Percentiles rank a stretch among this genome's conserved stretches.
Evolutionary conservation across 2,329 filamentous ascomycete species (phyloP).

Genomic region (Xylariaceae sp.): DNA sequence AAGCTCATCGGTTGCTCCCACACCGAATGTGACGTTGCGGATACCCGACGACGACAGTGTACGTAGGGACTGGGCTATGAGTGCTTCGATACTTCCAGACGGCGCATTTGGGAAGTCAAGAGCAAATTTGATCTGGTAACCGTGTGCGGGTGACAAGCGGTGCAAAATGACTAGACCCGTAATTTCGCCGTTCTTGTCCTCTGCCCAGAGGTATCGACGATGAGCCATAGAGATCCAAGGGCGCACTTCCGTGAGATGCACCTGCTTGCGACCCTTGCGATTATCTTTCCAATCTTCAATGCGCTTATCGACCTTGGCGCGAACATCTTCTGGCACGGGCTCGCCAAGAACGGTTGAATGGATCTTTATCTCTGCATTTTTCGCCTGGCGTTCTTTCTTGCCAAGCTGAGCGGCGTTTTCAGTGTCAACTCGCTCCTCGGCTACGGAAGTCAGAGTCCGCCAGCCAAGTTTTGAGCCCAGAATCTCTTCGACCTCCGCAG

Average conservation of each 20-base stretch:
- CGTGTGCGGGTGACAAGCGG: conserved; percentile 73
- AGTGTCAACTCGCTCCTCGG: conserved; percentile 82
- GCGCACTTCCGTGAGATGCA: conserved; percentile 84
- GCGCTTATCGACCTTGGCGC: conserved; percentile 64
- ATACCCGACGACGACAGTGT: conserved; percentile 55
- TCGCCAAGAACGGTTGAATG: conserved; percentile 66
- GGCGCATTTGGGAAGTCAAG: conserved; percentile 85
- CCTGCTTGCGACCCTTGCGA: conserved; percentile 76
- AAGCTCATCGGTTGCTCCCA: conserved; percentile 70
- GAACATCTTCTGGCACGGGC: conserved; percentile 61
- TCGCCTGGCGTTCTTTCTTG: conserved; percentile 77
- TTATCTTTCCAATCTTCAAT: conserved; percentile 75
- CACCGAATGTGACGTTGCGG: conserved; percentile 77
- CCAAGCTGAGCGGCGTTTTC: conserved; percentile 59
- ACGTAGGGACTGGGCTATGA: conserved; percentile 57
- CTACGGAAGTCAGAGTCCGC: conserved; percentile 83
- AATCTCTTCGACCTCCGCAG: conserved; percentile 71
- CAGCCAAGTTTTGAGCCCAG: conserved; percentile 77
- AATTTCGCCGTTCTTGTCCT: conserved; percentile 68
- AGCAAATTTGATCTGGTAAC: conserved; percentile 95
- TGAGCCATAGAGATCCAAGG: conserved; percentile 84
- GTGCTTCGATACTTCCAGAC: conserved; percentile 81
- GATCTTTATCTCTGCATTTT: conserved; percentile 59
- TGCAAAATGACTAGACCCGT: conserved; percentile 77
- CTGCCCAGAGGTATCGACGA: conserved; percentile 79